Evolutionary conservation across 2,329 filamentous ascomycete genomes (phyloP).

Genomic region (Trichoderma endophyticum): DNA sequence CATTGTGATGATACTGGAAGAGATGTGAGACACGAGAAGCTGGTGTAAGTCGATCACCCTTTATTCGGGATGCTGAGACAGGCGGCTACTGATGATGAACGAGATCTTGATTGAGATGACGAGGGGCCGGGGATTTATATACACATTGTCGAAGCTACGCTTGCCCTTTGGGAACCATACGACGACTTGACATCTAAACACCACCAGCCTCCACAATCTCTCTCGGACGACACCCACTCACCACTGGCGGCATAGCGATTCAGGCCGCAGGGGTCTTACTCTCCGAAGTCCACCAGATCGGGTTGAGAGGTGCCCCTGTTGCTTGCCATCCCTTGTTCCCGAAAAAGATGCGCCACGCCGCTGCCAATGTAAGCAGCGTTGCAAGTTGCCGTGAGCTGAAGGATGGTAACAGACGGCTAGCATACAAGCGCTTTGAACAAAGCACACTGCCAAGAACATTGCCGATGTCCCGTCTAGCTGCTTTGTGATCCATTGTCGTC

Average conservation of each 20-base stretch:
- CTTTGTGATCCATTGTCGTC: not conserved
- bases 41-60: not conserved
- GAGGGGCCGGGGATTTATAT: slow-evolving; percentile 9
- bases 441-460: not conserved
- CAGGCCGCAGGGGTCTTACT: not conserved
- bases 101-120: not conserved
- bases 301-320: not conserved
- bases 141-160: not conserved
- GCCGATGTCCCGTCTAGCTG: not conserved
- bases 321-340: not conserved
- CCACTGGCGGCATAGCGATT: not conserved
- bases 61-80: not conserved
- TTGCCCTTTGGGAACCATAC: not conserved
- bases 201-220: not conserved
- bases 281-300: not conserved
- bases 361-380: not conserved
- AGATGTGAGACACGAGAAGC: not conserved
- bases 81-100: not conserved
- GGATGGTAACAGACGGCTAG: not conserved
- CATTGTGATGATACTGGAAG: slow-evolving; percentile 18
- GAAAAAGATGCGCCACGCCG: not conserved
- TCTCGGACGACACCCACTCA: not conserved
- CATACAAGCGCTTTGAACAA: not conserved
- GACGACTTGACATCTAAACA: not conserved
- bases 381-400: not conserved